Percentiles rank a stretch among this genome's conserved stretches.
phyloP scores from a whole-genome alignment of 108 stramenopile species.

The Schizochytrium sp. region DNA sequence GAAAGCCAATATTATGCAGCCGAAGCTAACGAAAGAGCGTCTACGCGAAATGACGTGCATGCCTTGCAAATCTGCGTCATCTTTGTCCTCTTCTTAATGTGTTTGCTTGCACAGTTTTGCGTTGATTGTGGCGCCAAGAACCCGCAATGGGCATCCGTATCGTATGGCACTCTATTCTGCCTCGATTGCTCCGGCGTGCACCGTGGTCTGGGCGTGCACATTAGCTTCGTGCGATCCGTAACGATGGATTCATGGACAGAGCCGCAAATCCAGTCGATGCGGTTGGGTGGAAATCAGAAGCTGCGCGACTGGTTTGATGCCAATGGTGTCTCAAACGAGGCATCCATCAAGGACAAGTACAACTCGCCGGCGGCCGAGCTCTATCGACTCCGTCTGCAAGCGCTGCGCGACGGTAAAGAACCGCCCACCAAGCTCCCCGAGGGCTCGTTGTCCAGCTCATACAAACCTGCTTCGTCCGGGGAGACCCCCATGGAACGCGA shows the following conservation, averaged over 20 bases:
- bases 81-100: neutral
- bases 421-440: neutral
- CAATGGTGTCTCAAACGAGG: neutral
- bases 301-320: slow-evolving; percentile 31
- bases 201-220: slow-evolving; percentile 49
- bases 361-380: slow-evolving; percentile 7
- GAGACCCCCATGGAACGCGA: neutral
- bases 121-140: slow-evolving; percentile 39
- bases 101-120: slow-evolving; percentile 1
- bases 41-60: neutral
- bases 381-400: neutral
- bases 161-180: slow-evolving; percentile 67
- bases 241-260: slow-evolving; percentile 51
- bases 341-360: slow-evolving; percentile 23
- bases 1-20: neutral
- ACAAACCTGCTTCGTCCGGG: neutral
- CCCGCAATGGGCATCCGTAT: slow-evolving; percentile 69
- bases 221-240: slow-evolving; percentile 44
- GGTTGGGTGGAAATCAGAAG: slow-evolving; percentile 42
- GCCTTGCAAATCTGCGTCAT: neutral
- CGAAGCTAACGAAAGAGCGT: too few species aligned
- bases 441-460: neutral
- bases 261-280: slow-evolving; percentile 32
- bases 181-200: slow-evolving; percentile 65
- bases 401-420: neutral